Percentiles rank a stretch among this genome's conserved stretches.
phyloP scores from a whole-genome alignment of 352 stramenopile species.

The Globisporangium takayamanum region DNA sequence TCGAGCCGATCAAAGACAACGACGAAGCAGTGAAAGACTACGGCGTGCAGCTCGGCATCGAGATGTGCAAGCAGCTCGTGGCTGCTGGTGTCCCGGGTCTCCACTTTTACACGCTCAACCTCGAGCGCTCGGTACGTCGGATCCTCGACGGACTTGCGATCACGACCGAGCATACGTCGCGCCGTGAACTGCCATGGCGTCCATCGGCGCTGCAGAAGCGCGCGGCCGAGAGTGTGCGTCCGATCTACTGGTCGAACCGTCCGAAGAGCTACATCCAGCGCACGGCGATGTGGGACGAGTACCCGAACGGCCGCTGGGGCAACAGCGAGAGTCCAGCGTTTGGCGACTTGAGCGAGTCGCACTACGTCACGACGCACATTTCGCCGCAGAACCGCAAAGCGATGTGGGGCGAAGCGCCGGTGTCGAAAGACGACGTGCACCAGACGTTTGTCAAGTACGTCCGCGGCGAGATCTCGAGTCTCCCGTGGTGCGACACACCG shows the following conservation, averaged over 20 bases:
- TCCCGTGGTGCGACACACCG: conserved; percentile 96
- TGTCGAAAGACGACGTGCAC: conserved; percentile 88
- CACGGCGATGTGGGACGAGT: conserved; percentile 97
- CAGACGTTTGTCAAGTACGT: conserved; percentile 96
- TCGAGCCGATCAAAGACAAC: conserved; percentile 95
- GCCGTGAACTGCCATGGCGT: conserved; percentile 89
- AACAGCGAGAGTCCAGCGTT: conserved; percentile 94
- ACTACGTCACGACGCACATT: conserved; percentile 86
- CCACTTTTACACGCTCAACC: conserved; percentile 95
- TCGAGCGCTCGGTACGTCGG: conserved; percentile 85
- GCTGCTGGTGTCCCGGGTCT: conserved; percentile 82
- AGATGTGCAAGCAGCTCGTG: conserved; percentile 93
- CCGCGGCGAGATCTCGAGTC: conserved; percentile 90
- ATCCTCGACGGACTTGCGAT: conserved; percentile 83
- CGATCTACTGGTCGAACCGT: conserved; percentile 99
- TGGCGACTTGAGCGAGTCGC: conserved; percentile 93
- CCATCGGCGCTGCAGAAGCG: conserved; percentile 87
- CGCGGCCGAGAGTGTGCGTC: conserved; percentile 86
- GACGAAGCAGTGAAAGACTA: conserved; percentile 95
- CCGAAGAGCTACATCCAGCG: conserved; percentile 96
- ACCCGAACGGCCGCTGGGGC: conserved; percentile 95
- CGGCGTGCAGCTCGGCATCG: conserved; percentile 92
- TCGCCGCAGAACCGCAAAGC: conserved; percentile 73
- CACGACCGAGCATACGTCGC: conserved; percentile 36
- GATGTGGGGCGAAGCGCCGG: conserved; percentile 93